Base-by-base conservation (phyloP, 176 grass and related monocot genomes). In the Tuctoria greenei region DNA sequence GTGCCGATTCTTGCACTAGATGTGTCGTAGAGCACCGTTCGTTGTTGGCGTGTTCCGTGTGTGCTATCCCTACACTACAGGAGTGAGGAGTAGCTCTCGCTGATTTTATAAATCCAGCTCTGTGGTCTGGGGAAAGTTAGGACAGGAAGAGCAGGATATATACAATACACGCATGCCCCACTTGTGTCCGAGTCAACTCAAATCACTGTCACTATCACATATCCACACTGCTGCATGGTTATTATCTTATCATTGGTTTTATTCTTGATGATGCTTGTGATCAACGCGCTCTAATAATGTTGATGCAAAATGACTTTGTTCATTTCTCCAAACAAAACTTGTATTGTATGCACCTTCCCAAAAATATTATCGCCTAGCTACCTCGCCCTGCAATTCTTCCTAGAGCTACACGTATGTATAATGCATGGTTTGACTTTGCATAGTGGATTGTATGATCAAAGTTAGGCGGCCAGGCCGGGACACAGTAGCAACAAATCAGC, bases 51-150 rank as follows among this genome's bases (percentile, higher is more conserved):
- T 40, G 59, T 27, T 47, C 27, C 40, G 10, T 52, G 26, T 41
- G 25, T 69, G 64, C 3, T 17, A 37, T 75, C 41, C 73, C 18
- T 76, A 75, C 10, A 45, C 9, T 41, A 4, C 1, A 27, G 12
- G 34, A 28, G 11, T 9, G n/a, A 43, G 10, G 31, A 26, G 10
- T 78, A 67, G 47, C 35, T 43, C 20, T n/a, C n/a, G n/a, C n/a
- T 55, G 49, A 51, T 66, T 66, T 77, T 18, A 41, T 26, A 13
- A n/a, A 34, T 36, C 36, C 36, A 45, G 3, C 54, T 61, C 9
- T 20, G 41, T 20, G 41, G 78, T 80, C 61, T 77, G 55, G 54
- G 41, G 45, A 26, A 62, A 71, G 67, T 18, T 70, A 42, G 66
- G 78, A 5, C 55, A 50, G 50, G 50, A 50, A 18, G 50, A 52